Evolutionary conservation across 257 asterid genomes (phyloP).

Genomic region (Solanum chiquidenum): DNA sequence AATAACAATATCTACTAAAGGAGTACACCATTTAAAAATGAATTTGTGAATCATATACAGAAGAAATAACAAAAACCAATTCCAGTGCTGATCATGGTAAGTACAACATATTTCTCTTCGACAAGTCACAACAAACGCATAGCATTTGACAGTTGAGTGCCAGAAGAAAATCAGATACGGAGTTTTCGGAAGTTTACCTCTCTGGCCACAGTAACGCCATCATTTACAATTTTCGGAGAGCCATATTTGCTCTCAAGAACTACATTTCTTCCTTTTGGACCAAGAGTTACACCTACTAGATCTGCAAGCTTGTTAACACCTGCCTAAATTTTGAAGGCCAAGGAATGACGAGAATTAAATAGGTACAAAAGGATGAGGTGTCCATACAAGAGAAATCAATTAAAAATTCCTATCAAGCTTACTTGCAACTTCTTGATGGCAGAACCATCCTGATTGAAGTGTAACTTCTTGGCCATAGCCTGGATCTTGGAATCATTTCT

Average conservation of each 20-base stretch:
- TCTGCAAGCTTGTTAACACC: constrained; percentile 96
- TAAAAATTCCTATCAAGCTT: neutral
- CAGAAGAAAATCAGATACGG: neutral
- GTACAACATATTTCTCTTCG: neutral
- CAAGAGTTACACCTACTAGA: constrained; percentile 93
- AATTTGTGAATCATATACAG: neutral
- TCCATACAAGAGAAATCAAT: neutral
- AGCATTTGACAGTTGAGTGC: neutral
- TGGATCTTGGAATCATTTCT: constrained; percentile 38
- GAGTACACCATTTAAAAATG: neutral
- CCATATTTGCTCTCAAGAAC: constrained; percentile 97
- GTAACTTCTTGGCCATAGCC: constrained; percentile 80
- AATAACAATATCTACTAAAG: neutral
- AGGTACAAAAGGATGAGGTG: neutral
- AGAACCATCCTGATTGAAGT: constrained; percentile 93
- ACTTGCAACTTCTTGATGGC: constrained; percentile 86
- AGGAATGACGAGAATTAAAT: neutral
- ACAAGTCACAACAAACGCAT: neutral
- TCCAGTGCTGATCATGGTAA: neutral
- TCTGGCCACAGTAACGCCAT: constrained; percentile 92
- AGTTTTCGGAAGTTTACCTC: constrained; percentile 39
- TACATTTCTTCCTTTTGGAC: constrained; percentile 97
- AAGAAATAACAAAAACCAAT: neutral
- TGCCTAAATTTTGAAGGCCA: constrained; percentile 25
- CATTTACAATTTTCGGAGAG: constrained; percentile 91